These are phyloP conservation scores for Paramecium sonneborni DNA, from an alignment of 73 alveolate species.

Conservation along the genomic window DNA sequence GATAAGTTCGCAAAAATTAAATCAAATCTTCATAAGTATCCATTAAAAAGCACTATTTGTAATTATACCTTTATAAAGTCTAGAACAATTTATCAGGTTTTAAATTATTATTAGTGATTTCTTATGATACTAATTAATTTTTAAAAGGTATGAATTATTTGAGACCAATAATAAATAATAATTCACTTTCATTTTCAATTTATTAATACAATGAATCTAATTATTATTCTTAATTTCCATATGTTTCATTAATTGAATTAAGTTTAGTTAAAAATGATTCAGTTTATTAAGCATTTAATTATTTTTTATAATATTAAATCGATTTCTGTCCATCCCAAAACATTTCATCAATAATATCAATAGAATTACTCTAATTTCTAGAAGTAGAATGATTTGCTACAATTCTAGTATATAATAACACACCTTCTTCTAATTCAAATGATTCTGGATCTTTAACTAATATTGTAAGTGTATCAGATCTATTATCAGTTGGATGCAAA, in stretches of 20 bases:
- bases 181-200: not conserved
- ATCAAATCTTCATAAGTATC: not conserved
- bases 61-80: not conserved
- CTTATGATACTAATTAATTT: constrained; percentile 5
- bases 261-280: not conserved
- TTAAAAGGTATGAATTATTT: not conserved
- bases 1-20: not conserved
- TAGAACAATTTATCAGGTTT: not conserved
- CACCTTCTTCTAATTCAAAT: constrained; percentile 31
- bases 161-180: not conserved
- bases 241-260: constrained; percentile 25
- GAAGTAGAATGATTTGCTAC: not conserved
- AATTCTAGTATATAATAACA: not conserved
- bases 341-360: not conserved
- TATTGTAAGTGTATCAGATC: not conserved
- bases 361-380: not conserved
- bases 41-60: not conserved
- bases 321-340: constrained; percentile 16
- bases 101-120: not conserved
- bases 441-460: constrained; percentile 48
- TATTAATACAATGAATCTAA: not conserved
- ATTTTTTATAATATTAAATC: not conserved
- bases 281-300: not conserved
- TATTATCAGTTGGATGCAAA: not conserved
- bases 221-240: not conserved